Percentiles rank a stretch among this genome's conserved stretches.
Evolutionary conservation across 805 yeast genomes (phyloP).

Genomic region (Teunomyces pallodes): DNA sequence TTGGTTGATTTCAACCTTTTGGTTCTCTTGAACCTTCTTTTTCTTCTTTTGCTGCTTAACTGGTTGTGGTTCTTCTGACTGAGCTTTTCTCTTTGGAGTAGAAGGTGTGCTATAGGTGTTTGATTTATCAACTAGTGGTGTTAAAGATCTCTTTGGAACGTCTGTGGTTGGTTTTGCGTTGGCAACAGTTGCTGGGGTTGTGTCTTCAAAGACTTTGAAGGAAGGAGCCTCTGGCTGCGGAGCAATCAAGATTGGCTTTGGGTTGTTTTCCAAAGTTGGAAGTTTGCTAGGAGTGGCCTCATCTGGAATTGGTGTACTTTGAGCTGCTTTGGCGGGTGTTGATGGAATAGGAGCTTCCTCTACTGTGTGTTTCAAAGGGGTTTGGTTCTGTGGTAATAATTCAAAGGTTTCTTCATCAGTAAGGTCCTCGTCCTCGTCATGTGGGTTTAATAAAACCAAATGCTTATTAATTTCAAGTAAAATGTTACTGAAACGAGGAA

Average conservation of each 20-base stretch:
- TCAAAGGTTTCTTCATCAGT: conserved; percentile 44
- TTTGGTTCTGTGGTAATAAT: conserved; percentile 2
- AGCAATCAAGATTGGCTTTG: background rate
- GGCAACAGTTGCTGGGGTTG: conserved; percentile 9
- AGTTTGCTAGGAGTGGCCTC: conserved; percentile 9
- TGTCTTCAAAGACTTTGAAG: conserved; percentile 14
- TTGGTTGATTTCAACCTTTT: conserved; percentile 27
- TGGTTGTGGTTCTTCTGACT: conserved; percentile 41
- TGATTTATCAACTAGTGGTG: conserved; percentile 28
- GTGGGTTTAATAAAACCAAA: conserved; percentile 49
- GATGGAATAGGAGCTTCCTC: conserved; percentile 3
- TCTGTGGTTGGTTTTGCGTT: background rate
- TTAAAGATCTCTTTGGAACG: conserved; percentile 10
- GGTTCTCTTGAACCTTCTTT: conserved; percentile 25
- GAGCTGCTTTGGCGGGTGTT: conserved; percentile 5
- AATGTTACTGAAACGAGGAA: conserved; percentile 64
- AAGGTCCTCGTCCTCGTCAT: conserved; percentile 40
- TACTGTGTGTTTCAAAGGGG: conserved; percentile 1
- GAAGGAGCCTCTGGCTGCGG: background rate
- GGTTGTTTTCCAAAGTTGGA: background rate
- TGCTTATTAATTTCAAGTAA: conserved; percentile 73
- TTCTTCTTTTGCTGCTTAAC: conserved; percentile 15
- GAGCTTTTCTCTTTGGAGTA: conserved; percentile 25
- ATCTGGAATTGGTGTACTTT: background rate
- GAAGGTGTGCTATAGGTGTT: conserved; percentile 16